Evolutionary conservation across 1,284 basidiomycete genomes (phyloP).

Genomic region (Apiotrichum porosum): DNA sequence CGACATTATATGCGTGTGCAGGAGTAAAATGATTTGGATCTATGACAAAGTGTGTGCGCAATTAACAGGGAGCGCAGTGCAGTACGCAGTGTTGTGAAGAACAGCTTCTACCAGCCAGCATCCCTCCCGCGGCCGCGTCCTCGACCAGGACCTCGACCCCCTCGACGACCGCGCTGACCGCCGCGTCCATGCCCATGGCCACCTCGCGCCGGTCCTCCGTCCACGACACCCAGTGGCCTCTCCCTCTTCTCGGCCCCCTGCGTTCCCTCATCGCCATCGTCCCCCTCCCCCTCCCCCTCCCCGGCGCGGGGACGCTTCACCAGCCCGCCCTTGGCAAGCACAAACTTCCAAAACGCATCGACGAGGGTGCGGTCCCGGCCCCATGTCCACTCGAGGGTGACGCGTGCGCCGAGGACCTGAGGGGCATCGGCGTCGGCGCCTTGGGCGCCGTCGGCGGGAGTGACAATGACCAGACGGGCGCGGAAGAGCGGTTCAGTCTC

Average conservation of each 20-base stretch:
- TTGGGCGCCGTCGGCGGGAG: not conserved
- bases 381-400: slow-evolving; percentile 60
- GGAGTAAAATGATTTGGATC: too few species aligned
- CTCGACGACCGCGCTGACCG: not conserved
- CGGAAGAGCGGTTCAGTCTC: slow-evolving; percentile 31
- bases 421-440: too few species aligned
- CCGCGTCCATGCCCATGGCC: too few species aligned
- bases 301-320: too few species aligned
- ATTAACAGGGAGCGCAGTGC: too few species aligned
- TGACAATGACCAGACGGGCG: slow-evolving; percentile 16
- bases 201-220: too few species aligned
- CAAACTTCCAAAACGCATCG: slow-evolving; percentile 64
- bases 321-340: slow-evolving; percentile 50
- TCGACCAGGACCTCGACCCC: not conserved
- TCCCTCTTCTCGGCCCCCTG: not conserved
- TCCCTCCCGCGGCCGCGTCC: not conserved
- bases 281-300: not conserved
- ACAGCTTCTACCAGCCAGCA: not conserved
- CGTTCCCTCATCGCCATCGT: not conserved
- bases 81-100: too few species aligned
- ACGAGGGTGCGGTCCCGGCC: slow-evolving; percentile 60
- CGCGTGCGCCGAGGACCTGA: not conserved
- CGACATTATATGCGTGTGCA: too few species aligned
- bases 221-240: not conserved
- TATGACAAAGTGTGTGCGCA: too few species aligned